A percentile compares a stretch with the other conserved stretches of the same genome.
These are phyloP conservation scores for Linnemannia schmuckeri DNA, from an alignment of 192 early-diverging fungal genomes.

Conservation along the genomic window DNA sequence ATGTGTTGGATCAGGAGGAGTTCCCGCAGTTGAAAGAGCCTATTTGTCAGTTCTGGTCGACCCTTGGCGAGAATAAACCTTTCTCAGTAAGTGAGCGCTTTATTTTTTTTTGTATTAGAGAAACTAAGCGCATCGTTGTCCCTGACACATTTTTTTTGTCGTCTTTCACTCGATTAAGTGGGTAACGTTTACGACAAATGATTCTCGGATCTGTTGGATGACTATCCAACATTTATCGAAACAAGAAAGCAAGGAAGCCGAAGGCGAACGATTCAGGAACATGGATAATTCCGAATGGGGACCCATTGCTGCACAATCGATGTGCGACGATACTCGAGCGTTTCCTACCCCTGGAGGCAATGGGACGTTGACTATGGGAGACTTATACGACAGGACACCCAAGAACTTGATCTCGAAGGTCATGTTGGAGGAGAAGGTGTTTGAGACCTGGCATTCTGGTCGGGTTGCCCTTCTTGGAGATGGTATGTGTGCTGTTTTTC, in stretches of 20 bases:
- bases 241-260: neutral
- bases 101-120: too few species aligned
- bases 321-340: neutral
- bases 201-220: constrained; percentile 15
- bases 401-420: constrained; percentile 15
- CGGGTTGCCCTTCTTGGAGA: constrained; percentile 18
- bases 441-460: constrained; percentile 21
- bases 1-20: neutral
- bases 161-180: constrained; percentile 10
- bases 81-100: neutral
- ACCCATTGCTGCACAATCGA: neutral
- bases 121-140: too few species aligned
- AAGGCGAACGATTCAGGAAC: neutral
- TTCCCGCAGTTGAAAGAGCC: constrained; percentile 9
- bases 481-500: neutral
- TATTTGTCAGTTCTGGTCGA: neutral
- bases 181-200: constrained; percentile 11
- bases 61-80: constrained; percentile 16
- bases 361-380: constrained; percentile 2
- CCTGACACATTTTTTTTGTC: neutral
- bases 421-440: constrained; percentile 18
- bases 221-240: constrained; percentile 4
- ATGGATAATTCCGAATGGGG: constrained; percentile 27
- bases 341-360: constrained; percentile 13
- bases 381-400: constrained; percentile 9